Evolutionary conservation across 164 flowering plant genomes (phyloP).

Genomic region (Aristolochia fimbriata): DNA sequence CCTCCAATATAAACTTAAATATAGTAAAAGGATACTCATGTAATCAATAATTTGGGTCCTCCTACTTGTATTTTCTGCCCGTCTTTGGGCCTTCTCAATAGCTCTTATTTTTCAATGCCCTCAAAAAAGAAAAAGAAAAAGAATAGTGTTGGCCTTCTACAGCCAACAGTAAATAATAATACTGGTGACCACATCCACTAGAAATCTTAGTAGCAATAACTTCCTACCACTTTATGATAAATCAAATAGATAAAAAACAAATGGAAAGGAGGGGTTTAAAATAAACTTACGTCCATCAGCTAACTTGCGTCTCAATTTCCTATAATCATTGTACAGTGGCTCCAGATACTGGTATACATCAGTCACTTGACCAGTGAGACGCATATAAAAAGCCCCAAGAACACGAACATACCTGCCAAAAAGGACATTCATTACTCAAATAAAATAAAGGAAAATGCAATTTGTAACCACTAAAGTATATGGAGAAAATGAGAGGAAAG

Average conservation of each 20-base stretch:
- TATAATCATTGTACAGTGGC: constrained; percentile 91
- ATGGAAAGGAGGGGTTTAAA: background rate
- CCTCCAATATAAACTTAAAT: too few species aligned
- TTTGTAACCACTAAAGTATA: background rate
- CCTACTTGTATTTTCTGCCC: too few species aligned
- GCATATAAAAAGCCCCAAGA: constrained; percentile 90
- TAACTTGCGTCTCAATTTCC: constrained; percentile 63
- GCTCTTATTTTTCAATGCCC: too few species aligned
- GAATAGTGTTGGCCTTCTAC: too few species aligned
- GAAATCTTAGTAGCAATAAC: background rate
- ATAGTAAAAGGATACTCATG: too few species aligned
- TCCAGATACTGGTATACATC: constrained; percentile 91
- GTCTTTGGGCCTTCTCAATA: too few species aligned
- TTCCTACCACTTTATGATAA: background rate
- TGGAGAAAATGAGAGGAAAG: too few species aligned
- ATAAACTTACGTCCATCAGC: constrained; percentile 65
- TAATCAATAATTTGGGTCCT: too few species aligned
- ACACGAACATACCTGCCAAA: constrained; percentile 70
- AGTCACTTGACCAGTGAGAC: constrained; percentile 75
- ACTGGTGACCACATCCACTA: too few species aligned
- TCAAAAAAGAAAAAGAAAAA: too few species aligned
- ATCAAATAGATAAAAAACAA: background rate
- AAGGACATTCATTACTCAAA: background rate
- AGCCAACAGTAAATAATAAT: too few species aligned
- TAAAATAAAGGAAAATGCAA: background rate